Percentiles rank a stretch among this genome's conserved stretches.
phyloP scores from a whole-genome alignment of 495 filamentous ascomycete genomes.

The Penicillium malachiteum region DNA sequence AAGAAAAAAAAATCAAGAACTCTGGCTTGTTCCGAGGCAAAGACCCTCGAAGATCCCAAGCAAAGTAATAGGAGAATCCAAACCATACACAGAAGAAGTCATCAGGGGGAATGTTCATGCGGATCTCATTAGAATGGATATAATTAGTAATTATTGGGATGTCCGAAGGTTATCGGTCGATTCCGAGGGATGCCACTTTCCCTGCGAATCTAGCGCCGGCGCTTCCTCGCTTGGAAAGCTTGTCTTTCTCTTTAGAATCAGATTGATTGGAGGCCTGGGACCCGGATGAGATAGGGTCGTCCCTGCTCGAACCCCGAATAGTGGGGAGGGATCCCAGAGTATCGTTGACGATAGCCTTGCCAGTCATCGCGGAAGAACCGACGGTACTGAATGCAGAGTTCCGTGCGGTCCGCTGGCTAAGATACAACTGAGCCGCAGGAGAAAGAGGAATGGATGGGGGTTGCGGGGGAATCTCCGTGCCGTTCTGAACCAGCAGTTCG shows the following conservation, averaged over 20 bases:
- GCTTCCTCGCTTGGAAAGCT: slow-evolving; percentile 51
- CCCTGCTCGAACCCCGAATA: slow-evolving; percentile 35
- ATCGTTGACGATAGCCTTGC: slow-evolving; percentile 32
- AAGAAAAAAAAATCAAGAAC: not conserved
- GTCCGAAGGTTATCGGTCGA: slow-evolving; percentile 35
- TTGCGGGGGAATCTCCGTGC: slow-evolving; percentile 75
- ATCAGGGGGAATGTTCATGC: slow-evolving; percentile 22
- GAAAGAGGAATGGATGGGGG: slow-evolving; percentile 77
- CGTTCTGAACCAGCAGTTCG: slow-evolving; percentile 91
- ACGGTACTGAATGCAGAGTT: slow-evolving; percentile 27
- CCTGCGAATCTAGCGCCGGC: slow-evolving; percentile 50
- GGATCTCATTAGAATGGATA: slow-evolving; percentile 25
- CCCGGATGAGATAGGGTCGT: slow-evolving; percentile 20
- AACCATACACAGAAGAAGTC: slow-evolving; percentile 15
- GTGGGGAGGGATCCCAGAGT: slow-evolving; percentile 48
- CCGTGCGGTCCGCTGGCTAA: slow-evolving; percentile 72
- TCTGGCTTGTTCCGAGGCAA: not conserved
- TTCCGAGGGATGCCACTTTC: slow-evolving; percentile 47
- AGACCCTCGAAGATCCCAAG: not conserved
- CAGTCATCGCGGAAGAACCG: slow-evolving; percentile 14
- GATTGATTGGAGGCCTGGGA: slow-evolving; percentile 30
- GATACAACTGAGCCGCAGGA: slow-evolving; percentile 71
- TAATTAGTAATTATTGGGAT: slow-evolving; percentile 22
- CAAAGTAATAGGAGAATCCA: slow-evolving; percentile 12
- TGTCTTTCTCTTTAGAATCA: slow-evolving; percentile 47